Percentiles rank a stretch among this genome's conserved stretches.
Conservation (phyloP, 768 basidiomycete species). For the Tephrocybe sp. region DNA sequence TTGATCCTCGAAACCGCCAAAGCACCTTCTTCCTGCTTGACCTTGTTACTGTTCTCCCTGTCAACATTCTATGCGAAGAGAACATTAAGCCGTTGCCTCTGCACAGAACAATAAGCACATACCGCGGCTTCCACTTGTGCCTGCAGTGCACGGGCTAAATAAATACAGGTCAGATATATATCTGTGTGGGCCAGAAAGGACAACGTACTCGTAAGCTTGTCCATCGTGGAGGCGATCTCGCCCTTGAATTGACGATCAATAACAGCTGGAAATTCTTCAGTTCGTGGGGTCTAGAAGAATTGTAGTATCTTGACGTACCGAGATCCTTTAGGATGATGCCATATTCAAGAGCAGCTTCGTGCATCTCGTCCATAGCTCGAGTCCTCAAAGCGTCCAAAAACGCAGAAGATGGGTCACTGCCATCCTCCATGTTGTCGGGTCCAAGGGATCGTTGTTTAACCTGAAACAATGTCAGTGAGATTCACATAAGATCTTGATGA, state of each 20-base stretch:
- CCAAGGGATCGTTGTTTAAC: constrained; percentile 81
- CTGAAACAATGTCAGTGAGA: constrained; percentile 28
- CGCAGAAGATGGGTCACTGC: constrained; percentile 66
- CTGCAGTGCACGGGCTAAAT: constrained; percentile 69
- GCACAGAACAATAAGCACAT: constrained; percentile 21
- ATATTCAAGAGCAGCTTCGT: constrained; percentile 78
- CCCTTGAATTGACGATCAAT: constrained; percentile 90
- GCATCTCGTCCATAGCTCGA: constrained; percentile 86
- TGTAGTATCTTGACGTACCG: constrained; percentile 34
- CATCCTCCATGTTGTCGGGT: constrained; percentile 73
- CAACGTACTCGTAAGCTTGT: constrained; percentile 61
- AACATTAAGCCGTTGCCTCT: not conserved
- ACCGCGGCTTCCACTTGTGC: constrained; percentile 88
- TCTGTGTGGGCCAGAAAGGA: not conserved
- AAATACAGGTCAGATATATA: constrained; percentile 10
- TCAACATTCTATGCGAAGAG: constrained; percentile 63
- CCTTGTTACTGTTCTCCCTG: constrained; percentile 84
- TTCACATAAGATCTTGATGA: not conserved
- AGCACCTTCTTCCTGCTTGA: constrained; percentile 82
- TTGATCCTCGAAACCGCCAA: constrained; percentile 77
- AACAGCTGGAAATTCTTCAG: too few species aligned
- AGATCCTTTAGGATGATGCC: constrained; percentile 83
- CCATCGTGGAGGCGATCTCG: constrained; percentile 83
- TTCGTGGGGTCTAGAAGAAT: not conserved
- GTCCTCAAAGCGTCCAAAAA: constrained; percentile 83